A percentile compares a stretch with the other conserved stretches of the same genome.
Conservation (phyloP, 768 basidiomycete genomes). For the Austroboletus festivus region DNA sequence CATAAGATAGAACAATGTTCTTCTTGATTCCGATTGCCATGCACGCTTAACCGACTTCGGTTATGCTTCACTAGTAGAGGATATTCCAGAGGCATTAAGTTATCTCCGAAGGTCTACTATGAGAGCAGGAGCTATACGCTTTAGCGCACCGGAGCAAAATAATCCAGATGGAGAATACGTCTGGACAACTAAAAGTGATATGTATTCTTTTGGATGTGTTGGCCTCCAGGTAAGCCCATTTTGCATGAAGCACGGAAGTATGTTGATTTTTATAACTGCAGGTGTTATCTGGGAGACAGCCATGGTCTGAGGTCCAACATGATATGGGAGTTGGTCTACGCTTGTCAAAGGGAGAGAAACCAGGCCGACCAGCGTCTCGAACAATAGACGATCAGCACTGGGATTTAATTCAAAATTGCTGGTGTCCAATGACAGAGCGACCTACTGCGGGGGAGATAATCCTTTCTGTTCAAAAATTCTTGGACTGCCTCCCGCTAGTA, state of each 20-base stretch:
- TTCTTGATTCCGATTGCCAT: too few relatives aligned
- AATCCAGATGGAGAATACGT: too few relatives aligned
- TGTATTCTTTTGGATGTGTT: not conserved
- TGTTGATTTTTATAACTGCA: not conserved
- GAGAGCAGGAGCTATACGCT: too few relatives aligned
- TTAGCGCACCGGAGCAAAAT: too few relatives aligned
- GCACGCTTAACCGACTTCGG: too few relatives aligned
- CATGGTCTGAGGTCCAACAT: too few relatives aligned
- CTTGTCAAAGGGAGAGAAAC: not conserved
- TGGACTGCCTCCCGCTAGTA: too few relatives aligned
- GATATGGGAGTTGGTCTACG: conserved; percentile 7
- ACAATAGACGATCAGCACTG: not conserved
- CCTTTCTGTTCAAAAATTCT: not conserved
- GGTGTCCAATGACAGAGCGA: too few relatives aligned
- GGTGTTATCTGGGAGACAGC: not conserved
- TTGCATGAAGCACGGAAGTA: not conserved
- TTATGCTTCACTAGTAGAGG: too few relatives aligned
- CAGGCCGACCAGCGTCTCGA: not conserved
- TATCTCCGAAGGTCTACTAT: too few relatives aligned
- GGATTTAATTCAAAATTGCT: not conserved
- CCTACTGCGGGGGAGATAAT: not conserved
- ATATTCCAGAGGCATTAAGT: too few relatives aligned
- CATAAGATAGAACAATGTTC: too few relatives aligned
- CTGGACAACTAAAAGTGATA: not conserved
- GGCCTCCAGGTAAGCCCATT: not conserved